phyloP scores from a whole-genome alignment of 2,329 filamentous ascomycete species.

The Fusarium tuaranense region DNA sequence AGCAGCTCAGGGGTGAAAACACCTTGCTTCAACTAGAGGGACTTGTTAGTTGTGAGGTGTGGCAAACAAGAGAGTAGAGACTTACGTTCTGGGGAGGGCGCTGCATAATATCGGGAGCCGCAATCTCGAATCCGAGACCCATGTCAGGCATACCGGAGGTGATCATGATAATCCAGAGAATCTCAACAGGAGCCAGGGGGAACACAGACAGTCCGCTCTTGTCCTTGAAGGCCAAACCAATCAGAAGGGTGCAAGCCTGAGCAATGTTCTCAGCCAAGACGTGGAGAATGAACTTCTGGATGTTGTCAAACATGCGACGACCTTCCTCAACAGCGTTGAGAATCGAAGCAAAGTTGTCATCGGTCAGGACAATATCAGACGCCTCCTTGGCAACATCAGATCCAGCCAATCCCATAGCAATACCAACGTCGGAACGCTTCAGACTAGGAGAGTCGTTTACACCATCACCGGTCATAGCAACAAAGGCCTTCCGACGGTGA shows the following conservation, averaged over 20 bases:
- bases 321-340: slow-evolving; percentile 79
- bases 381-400: slow-evolving; percentile 79
- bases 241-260: slow-evolving; percentile 74
- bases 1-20: slow-evolving; percentile 75
- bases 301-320: slow-evolving; percentile 78
- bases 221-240: slow-evolving; percentile 79
- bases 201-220: slow-evolving; percentile 72
- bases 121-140: slow-evolving; percentile 78
- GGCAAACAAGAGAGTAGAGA: not conserved
- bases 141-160: slow-evolving; percentile 81
- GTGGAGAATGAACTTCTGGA: slow-evolving; percentile 78
- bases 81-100: slow-evolving; percentile 74
- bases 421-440: slow-evolving; percentile 76
- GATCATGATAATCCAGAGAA: slow-evolving; percentile 84
- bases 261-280: slow-evolving; percentile 77
- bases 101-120: slow-evolving; percentile 75
- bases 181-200: slow-evolving; percentile 78
- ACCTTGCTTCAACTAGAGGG: slow-evolving; percentile 55
- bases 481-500: slow-evolving; percentile 73
- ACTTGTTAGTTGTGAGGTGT: not conserved
- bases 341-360: slow-evolving; percentile 80
- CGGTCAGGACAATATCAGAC: slow-evolving; percentile 75
- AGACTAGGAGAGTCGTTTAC: slow-evolving; percentile 78
- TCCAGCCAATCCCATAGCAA: slow-evolving; percentile 76
- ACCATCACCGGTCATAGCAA: slow-evolving; percentile 79